These are phyloP conservation scores for Medakamo hakoo DNA, from an alignment of 139 green algal genomes.

Conservation along the genomic window DNA sequence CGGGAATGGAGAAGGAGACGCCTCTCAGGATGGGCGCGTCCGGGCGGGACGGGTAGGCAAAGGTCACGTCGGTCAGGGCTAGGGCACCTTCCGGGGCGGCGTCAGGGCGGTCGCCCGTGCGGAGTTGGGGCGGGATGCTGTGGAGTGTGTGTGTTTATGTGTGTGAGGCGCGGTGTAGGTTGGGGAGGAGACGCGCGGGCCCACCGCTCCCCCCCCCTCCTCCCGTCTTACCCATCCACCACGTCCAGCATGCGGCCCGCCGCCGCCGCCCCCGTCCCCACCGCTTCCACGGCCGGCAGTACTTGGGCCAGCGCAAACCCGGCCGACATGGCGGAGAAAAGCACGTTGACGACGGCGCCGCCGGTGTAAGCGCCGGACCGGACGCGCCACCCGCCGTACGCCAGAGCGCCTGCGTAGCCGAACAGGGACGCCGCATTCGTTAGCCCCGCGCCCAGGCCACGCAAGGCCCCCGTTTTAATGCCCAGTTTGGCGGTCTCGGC, in stretches of 20 bases:
- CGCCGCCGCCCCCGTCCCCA: too few species aligned
- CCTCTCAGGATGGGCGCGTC: not conserved
- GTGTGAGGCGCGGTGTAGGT: not conserved
- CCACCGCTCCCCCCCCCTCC: not conserved
- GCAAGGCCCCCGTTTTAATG: too few species aligned
- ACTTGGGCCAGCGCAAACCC: not conserved
- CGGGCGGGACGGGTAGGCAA: constrained; percentile 49
- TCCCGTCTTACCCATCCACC: not conserved
- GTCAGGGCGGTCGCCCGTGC: not conserved
- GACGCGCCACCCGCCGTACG: not conserved
- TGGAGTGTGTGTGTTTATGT: not conserved
- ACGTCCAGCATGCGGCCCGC: not conserved
- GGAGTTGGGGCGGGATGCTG: not conserved
- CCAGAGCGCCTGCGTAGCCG: not conserved
- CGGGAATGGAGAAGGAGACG: not conserved
- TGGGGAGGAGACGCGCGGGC: not conserved
- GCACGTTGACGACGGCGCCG: not conserved
- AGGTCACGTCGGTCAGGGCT: constrained; percentile 28
- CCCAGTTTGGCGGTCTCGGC: too few species aligned
- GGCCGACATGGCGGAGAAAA: not conserved
- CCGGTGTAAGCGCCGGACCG: not conserved
- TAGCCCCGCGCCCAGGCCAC: too few species aligned
- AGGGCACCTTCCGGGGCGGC: constrained; percentile 3
- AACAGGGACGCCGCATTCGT: not conserved
- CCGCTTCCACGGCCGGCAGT: not conserved